Evolutionary conservation across 495 filamentous ascomycete species (phyloP).

Genomic region (Trichoderma gamsii): DNA sequence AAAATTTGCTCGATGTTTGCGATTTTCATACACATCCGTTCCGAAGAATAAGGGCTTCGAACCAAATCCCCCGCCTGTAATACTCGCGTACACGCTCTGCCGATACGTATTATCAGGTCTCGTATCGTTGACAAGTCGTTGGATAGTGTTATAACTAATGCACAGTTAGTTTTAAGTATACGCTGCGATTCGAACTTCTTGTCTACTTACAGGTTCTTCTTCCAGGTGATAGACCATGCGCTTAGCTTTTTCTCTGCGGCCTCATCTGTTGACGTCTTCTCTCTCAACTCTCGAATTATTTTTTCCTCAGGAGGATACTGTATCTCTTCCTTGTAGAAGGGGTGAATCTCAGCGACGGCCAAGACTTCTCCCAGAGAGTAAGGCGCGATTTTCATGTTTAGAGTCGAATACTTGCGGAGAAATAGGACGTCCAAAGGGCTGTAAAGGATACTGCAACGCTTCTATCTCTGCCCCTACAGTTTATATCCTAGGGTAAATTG

Average conservation of each 20-base stretch:
- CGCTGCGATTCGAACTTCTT: not conserved
- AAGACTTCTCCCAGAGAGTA: conserved; percentile 22
- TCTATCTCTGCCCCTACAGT: too few relatives aligned
- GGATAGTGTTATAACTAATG: conserved; percentile 23
- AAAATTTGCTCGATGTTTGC: conserved; percentile 23
- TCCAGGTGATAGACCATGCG: not conserved
- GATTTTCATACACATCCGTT: conserved; percentile 28
- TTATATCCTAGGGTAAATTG: too few relatives aligned
- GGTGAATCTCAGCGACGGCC: conserved; percentile 26
- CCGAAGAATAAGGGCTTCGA: conserved; percentile 24
- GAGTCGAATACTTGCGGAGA: not conserved
- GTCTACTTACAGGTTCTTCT: conserved; percentile 7
- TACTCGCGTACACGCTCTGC: conserved; percentile 25
- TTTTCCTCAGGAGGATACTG: conserved; percentile 21
- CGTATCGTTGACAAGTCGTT: conserved; percentile 23
- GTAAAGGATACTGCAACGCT: too few relatives aligned
- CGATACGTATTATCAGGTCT: conserved; percentile 26
- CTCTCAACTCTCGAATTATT: conserved; percentile 13
- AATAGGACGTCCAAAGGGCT: too few relatives aligned
- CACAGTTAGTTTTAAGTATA: not conserved
- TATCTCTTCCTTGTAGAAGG: conserved; percentile 25
- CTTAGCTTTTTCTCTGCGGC: not conserved
- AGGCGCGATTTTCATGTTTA: not conserved
- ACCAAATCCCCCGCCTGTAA: conserved; percentile 29
- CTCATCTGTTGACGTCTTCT: not conserved